A percentile compares a stretch with the other conserved stretches of the same genome.
Evolutionary conservation across 2,329 filamentous ascomycete species (phyloP).

Genomic region (Fusarium sp.): DNA sequence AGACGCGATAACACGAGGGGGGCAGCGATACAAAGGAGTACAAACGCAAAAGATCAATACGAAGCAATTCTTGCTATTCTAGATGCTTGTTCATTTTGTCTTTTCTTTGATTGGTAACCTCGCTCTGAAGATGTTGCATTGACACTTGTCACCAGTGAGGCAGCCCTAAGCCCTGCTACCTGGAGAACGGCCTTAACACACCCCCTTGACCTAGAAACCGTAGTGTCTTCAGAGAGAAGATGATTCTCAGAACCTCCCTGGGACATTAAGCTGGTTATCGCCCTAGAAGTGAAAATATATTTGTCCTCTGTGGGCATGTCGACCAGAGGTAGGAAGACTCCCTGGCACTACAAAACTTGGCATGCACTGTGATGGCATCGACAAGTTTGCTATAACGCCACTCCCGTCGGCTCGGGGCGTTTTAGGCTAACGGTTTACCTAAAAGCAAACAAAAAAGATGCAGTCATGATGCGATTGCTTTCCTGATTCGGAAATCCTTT

Average conservation of each 20-base stretch:
- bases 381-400: neutral
- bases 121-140: too few species aligned
- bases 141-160: too few species aligned
- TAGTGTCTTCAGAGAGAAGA: neutral
- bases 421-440: neutral
- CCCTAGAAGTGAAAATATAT: neutral
- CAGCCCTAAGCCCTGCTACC: neutral
- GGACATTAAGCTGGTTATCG: neutral
- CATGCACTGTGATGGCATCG: neutral
- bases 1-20: constrained; percentile 14
- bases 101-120: too few species aligned
- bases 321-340: neutral
- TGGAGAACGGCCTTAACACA: neutral
- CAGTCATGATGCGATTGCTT: neutral
- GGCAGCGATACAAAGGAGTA: constrained; percentile 8
- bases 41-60: constrained; percentile 13
- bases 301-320: neutral
- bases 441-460: neutral
- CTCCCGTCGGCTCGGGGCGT: neutral
- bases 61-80: constrained; percentile 20
- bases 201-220: neutral
- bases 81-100: neutral
- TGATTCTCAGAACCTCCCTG: neutral
- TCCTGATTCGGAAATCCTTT: neutral
- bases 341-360: neutral